Conservation (phyloP, 805 yeast genomes). For the Yamadazyma sp. region DNA sequence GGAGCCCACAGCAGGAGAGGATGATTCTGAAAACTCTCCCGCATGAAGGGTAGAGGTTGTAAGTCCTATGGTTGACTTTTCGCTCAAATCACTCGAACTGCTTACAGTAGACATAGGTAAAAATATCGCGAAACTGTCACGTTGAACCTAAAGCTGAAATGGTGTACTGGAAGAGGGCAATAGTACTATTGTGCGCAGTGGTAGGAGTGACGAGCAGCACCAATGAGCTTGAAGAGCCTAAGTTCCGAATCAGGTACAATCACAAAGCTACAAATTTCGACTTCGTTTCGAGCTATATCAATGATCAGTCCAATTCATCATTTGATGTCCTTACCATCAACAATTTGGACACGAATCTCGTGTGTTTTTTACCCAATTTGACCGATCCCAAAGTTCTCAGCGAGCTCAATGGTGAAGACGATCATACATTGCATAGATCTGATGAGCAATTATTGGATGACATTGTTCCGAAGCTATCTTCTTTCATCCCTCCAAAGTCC, state of each 20-base stretch:
- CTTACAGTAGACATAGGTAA: conserved; percentile 3
- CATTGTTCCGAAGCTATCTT: conserved; percentile 3
- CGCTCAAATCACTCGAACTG: conserved; percentile 7
- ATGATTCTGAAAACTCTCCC: conserved; percentile 21
- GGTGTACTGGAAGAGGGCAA: no score
- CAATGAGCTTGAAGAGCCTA: conserved; percentile 13
- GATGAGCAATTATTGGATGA: conserved; percentile 15
- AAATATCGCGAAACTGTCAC: conserved; percentile 3
- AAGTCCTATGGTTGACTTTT: conserved; percentile 23
- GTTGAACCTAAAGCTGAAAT: no score
- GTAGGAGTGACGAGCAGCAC: no score
- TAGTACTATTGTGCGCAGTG: no score
- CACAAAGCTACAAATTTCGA: conserved; percentile 1
- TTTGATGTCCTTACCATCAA: conserved; percentile 12
- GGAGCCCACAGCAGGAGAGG: not conserved
- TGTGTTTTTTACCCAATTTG: conserved; percentile 14
- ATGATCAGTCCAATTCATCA: conserved; percentile 3
- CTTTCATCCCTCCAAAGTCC: conserved; percentile 19
- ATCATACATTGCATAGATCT: conserved; percentile 1
- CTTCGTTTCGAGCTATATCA: not conserved
- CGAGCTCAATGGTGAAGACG: conserved; percentile 3
- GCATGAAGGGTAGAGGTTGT: conserved; percentile 34
- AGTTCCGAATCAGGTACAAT: conserved; percentile 12
- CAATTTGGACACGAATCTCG: conserved; percentile 7
- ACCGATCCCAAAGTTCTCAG: conserved; percentile 3